A percentile compares a stretch with the other conserved stretches of the same genome.
Conservation (phyloP, 352 stramenopile genomes). For the Phytophthora brassicae region DNA sequence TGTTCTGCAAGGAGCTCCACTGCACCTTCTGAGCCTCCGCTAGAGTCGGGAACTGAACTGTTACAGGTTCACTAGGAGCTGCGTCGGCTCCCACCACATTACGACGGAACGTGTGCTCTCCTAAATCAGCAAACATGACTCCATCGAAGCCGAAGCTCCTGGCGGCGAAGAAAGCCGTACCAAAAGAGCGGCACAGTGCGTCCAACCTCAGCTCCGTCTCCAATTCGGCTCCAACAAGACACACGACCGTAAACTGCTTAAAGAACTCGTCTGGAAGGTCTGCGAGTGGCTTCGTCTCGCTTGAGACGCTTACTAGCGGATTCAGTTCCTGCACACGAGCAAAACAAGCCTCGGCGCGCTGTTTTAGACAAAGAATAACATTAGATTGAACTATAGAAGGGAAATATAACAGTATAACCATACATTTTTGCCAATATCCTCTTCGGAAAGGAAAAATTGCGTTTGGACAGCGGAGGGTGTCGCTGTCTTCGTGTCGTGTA, state of each 20-base stretch:
- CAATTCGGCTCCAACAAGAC: constrained; percentile 51
- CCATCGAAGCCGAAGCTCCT: constrained; percentile 79
- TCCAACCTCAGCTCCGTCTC: constrained; percentile 59
- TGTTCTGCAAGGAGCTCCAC: constrained; percentile 71
- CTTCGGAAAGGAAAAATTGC: constrained; percentile 86
- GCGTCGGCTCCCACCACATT: constrained; percentile 32
- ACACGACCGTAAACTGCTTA: constrained; percentile 88
- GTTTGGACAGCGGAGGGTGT: constrained; percentile 47
- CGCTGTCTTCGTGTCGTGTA: constrained; percentile 85
- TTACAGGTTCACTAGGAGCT: constrained; percentile 37
- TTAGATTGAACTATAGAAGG: neutral
- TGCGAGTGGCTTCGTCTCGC: constrained; percentile 62
- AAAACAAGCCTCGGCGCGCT: constrained; percentile 81
- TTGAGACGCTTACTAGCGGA: constrained; percentile 87
- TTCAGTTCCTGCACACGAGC: constrained; percentile 93
- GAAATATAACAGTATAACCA: neutral
- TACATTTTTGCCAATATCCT: constrained; percentile 80
- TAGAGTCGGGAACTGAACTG: constrained; percentile 62
- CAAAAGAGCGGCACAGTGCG: constrained; percentile 50
- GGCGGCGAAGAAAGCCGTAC: constrained; percentile 75
- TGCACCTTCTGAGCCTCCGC: constrained; percentile 42
- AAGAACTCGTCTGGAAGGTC: constrained; percentile 75
- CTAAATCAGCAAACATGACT: constrained; percentile 81
- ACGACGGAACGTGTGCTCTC: constrained; percentile 63
- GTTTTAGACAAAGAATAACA: neutral